phyloP scores from a whole-genome alignment of 306 rosid species.

The Luffa acutangula region DNA sequence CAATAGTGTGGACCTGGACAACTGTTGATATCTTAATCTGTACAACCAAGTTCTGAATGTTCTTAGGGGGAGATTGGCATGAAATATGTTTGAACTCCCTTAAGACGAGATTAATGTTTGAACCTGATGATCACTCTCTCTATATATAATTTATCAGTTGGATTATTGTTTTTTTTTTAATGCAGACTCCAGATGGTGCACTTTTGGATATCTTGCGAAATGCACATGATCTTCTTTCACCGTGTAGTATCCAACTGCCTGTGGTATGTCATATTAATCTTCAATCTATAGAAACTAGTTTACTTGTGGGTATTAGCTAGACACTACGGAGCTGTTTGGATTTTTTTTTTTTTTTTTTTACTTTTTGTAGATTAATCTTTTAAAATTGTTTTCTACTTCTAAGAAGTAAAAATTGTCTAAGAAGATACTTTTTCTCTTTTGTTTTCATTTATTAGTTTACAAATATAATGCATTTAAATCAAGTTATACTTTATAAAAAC shows the following conservation, averaged over 20 bases:
- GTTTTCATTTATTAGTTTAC: neutral
- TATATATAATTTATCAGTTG: conserved; percentile 7
- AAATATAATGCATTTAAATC: neutral
- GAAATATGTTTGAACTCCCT: neutral
- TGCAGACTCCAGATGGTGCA: conserved; percentile 92
- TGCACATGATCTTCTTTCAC: conserved; percentile 72
- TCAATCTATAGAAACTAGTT: neutral
- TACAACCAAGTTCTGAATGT: neutral
- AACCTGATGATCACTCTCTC: neutral
- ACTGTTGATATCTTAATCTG: neutral
- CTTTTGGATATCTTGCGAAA: conserved; percentile 80
- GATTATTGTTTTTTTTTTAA: neutral
- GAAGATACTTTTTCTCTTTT: neutral
- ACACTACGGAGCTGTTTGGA: neutral
- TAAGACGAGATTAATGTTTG: conserved; percentile 6
- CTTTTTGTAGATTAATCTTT: neutral
- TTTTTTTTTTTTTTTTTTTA: neutral
- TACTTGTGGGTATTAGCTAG: neutral
- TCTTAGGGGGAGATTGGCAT: neutral
- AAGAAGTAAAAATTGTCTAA: neutral
- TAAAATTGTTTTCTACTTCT: neutral
- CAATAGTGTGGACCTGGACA: neutral
- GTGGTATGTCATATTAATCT: conserved; percentile 32
- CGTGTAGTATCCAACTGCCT: conserved; percentile 66
- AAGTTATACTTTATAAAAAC: neutral